Base-by-base conservation (phyloP, 2,329 filamentous ascomycete species). In the Hawksworthiomyces lignivorus region DNA sequence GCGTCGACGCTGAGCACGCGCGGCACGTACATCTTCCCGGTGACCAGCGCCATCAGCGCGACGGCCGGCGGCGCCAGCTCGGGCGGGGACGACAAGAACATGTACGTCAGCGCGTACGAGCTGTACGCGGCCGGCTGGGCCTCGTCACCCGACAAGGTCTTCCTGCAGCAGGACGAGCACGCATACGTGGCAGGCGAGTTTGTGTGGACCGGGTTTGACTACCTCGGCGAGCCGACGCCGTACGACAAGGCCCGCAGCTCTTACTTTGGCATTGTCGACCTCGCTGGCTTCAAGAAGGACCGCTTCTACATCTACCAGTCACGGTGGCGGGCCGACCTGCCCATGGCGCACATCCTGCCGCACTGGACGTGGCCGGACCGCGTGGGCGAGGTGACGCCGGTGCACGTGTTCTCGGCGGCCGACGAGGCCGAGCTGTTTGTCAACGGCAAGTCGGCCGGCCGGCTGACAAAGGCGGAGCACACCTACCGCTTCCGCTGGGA, bases 201-300 rank as follows among this genome's bases (percentile, higher is more conserved):
- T 33, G 54, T 59, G 14, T 59, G 55, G 56, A 55, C 53, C 1
- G 54, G 56, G 7, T 59, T 48, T 29, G 55, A 57, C 45, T 58
- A 57, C 41, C 27, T 57, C 0, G 56, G 56, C 39, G 56, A 58
- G 50, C 56, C 56, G 29, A 56, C 53, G 19, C 53, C 54, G 0
- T 75, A 69, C 50, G 57, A 69, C 47, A 20, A 14, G 5, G 39
- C 69, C 5, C 66, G 70, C 10, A 72, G 67, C 52, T 70, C 68
- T 2, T 77, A 76, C 52, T 76, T 68, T 34, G 73, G 73, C 9
- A 74, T 77, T 44, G 63, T 77, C 22, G 73, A 77, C 41, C 58
- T 77, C 7, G 73, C 73, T 0, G 73, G 73, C 0, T 77, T 77
- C 56, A 63, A 61, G 42, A 77, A 77, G 54, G 72, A 77, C 44